Evolutionary conservation across 2,329 filamentous ascomycete species (phyloP), one percentile per base, ranked within the genome.

Genomic region (Cladosporium sp.): DNA sequence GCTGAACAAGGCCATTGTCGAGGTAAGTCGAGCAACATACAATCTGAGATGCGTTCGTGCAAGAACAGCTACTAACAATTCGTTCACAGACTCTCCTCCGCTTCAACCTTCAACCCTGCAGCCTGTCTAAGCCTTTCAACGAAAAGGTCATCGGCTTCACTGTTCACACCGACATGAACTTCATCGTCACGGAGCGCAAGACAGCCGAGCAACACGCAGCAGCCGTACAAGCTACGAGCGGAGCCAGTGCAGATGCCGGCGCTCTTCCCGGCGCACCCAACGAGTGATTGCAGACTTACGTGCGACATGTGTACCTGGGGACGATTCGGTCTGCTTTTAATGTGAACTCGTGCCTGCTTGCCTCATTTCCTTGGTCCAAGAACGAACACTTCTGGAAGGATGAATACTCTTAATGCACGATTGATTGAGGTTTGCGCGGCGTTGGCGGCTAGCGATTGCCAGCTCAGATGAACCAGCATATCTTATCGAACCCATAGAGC

Each of bases 121-220:
- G 69, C 45, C 65, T 73, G 7, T 63, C 70, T 2, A 72, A 73
- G 39, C 72, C 72, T 1, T 74, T 74, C 61, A 64, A 69, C 54
- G 71, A 74, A 60, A 67, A 64, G 54, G 70, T 69, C 50, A 70
- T 74, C 14, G 72, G 72, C 15, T 74, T 74, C 62, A 72, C 71
- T 39, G 59, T 74, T 14, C 72, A 74, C 59, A 64, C 67, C 17
- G 65, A 74, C 55, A 74, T 74, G 72, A 67, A 73, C 60, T 74
- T 74, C 55, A 65, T 73, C 55, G 65, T 70, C 34, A 73, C 69
- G 1, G 64, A 70, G 56, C 68, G 72, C 5, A 59, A 60, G 25
- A 55, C 58, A 12, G 42, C 50, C 36, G 58, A 59, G 11, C 40
- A 60, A 25, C 38, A 51, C 17, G 50, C 42, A 17, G 19, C 15